phyloP scores from a whole-genome alignment of 1,139 yeast genomes.

The Zygoascus hellenicus region DNA sequence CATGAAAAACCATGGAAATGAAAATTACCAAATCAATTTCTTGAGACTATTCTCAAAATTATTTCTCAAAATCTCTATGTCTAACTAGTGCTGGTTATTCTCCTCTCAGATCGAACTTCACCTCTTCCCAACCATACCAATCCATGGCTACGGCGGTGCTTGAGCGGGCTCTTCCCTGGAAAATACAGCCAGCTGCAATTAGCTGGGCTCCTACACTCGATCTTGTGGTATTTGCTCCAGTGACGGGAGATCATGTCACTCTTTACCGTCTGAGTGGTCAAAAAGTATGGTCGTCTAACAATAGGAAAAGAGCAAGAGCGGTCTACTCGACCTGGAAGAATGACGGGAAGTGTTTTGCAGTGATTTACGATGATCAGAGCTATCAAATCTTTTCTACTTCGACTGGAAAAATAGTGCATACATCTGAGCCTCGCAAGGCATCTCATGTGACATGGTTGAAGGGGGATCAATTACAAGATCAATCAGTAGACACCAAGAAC shows the following conservation, averaged over 20 bases:
- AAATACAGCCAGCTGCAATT: constrained; percentile 39
- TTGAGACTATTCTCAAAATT: no score
- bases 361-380: constrained; percentile 42
- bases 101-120: no score
- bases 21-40: no score
- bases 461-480: not conserved
- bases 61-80: no score
- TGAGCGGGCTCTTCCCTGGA: constrained; percentile 22
- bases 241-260: constrained; percentile 43
- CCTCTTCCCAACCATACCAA: no score
- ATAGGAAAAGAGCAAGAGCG: constrained; percentile 14
- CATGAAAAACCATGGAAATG: no score
- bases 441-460: constrained; percentile 13
- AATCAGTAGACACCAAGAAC: not conserved
- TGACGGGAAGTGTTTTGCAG: constrained; percentile 40
- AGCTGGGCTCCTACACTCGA: constrained; percentile 57
- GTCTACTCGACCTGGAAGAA: constrained; percentile 35
- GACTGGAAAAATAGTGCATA: constrained; percentile 36
- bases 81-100: no score
- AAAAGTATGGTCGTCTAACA: constrained; percentile 45
- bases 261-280: constrained; percentile 53
- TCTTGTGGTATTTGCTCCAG: constrained; percentile 43
- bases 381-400: constrained; percentile 48
- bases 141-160: not conserved
- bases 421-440: constrained; percentile 8